Evolutionary conservation across 306 rosid species (phyloP), one percentile per base, ranked within the genome.

Genomic region (Hippophae gyantsensis): DNA sequence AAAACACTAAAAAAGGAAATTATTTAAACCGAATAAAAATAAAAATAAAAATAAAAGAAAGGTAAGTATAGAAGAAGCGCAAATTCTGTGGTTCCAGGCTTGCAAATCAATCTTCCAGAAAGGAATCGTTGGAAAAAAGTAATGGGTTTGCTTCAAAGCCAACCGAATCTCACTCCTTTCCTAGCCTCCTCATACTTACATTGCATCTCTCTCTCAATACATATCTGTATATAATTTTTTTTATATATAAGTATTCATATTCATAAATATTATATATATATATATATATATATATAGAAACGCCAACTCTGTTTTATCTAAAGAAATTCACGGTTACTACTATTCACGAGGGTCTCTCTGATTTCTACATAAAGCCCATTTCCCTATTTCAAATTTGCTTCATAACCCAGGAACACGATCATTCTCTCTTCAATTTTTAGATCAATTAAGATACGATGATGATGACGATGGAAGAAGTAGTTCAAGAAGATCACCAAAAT

Each of bases 101-200:
- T 87, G 96, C 92, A 85, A 79, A 64, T 75, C 80, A 84, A 89
- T 80, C 80, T 72, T 86, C 78, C 81, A 83, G 83, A 78, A 79
- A 85, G 89, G 92, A 87, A 85, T 81, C 96, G 85, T 87, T 75
- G 69, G 73, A 63, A 57, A 81, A 81, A 90, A 87, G 96, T 75
- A 87, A 83, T 63, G 88, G 74, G 95, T 83, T 90, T 90, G 96
- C 98, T 90, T 90, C 89, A 76, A 84, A 83, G 79, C 89, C 92
- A 84, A 87, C 94, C 86, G 96, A 85, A 90, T 90, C 92, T 85
- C 87, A 85, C 96, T 85, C 81, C 54, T 79, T 81, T 79, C 94
- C 80, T 79, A 71, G 54, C 78, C 77, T 82, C 84, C 83, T 73
- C 85, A 76, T 75, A 77, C 84, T 74, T 78, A 65, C 67, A 68